Evolutionary conservation across 768 basidiomycete species (phyloP).

Genomic region (Lactifluus volemus): DNA sequence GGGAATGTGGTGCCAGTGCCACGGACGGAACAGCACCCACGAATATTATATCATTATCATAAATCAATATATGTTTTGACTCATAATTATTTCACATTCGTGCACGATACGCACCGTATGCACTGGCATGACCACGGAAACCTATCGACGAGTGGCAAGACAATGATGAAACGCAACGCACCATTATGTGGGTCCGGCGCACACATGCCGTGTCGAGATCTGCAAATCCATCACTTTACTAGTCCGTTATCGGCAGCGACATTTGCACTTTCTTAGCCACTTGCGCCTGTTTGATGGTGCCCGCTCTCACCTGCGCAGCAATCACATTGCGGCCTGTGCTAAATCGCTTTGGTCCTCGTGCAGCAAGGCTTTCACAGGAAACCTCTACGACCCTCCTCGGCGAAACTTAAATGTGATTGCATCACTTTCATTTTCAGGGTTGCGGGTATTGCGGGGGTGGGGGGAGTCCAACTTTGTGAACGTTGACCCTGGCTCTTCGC

Average conservation of each 20-base stretch:
- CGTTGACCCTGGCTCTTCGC: not conserved
- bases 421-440: not conserved
- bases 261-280: not conserved
- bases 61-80: not conserved
- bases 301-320: not conserved
- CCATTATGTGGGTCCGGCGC: not conserved
- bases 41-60: not conserved
- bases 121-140: slow-evolving; percentile 1
- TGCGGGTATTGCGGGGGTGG: not conserved
- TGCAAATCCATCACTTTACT: not conserved
- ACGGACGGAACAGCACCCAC: not conserved
- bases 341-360: not conserved
- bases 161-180: not conserved
- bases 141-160: not conserved
- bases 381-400: not conserved
- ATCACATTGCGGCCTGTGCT: not conserved
- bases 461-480: not conserved
- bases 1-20: not conserved
- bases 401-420: not conserved
- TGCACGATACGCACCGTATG: not conserved
- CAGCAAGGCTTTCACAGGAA: not conserved
- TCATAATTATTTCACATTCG: not conserved
- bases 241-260: not conserved
- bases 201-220: not conserved
- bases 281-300: not conserved